Base-by-base conservation (phyloP, 352 stramenopile genomes). In the Phytophthora pisi region DNA sequence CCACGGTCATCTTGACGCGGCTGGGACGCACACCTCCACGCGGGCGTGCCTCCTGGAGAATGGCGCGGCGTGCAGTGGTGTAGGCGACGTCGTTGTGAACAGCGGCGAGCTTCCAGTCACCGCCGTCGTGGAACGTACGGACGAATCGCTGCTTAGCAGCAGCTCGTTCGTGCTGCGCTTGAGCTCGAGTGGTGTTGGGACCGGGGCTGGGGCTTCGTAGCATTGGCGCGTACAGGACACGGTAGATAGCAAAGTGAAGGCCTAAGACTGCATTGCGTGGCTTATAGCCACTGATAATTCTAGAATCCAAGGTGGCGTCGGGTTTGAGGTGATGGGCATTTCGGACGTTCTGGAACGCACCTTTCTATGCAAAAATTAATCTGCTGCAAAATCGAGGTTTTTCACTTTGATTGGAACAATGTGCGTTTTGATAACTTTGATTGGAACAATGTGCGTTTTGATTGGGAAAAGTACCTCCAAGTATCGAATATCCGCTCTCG, bases 1-100 rank as follows among this genome's bases (percentile, higher is more conserved):
- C 31, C 18, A 57, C 34, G 3, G 31, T 57, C 51, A 57, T 57
- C 51, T 57, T 57, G 34, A 57, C 31, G 18, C 31, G 18, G 1
- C 31, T 57, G 9, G 8, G 16, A 18, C 51, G 51, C n/a, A 57
- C 31, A 9, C 51, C 51, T 20, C 20, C 51, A 13, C 38, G 38
- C 15, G 38, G 38, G 13, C 15, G 11, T 45, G 38, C 38, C 3
- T 20, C 38, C 13, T 45, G 30, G 2, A 57, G 24, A 20, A 57
- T 20, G 11, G 31, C n/a, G 8, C 51, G 30, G 4, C 51, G 30
- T 31, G 51, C 51, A 9, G 51, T 57, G 4, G 15, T 45, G 31
- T 57, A 45, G 51, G 38, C 24, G 11, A 57, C 13, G 8, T 57
- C 51, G 51, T 57, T 57, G 51, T 23, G 20, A 16, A 20, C 11